Conservation (phyloP, 768 basidiomycete genomes). For the Boletus rubroflammeus region DNA sequence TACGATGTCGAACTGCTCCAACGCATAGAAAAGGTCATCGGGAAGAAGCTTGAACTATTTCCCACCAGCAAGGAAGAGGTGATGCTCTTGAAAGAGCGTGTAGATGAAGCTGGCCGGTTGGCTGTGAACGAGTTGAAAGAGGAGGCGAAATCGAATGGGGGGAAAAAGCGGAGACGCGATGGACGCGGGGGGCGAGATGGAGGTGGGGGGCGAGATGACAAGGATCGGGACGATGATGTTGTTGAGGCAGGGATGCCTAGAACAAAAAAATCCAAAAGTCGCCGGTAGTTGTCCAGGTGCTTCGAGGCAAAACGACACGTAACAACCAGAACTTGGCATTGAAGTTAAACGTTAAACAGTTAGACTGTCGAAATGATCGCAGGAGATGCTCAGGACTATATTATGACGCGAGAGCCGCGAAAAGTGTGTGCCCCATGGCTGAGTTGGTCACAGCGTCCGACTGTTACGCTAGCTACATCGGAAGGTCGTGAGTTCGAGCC, state of each 20-base stretch:
- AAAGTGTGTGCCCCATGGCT: constrained; percentile 57
- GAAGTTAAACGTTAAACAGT: too few relatives aligned
- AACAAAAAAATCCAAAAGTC: constrained; percentile 52
- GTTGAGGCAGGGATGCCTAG: constrained; percentile 86
- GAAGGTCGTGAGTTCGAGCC: constrained; percentile 71
- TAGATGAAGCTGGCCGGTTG: constrained; percentile 76
- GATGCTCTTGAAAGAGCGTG: constrained; percentile 80
- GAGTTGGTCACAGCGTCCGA: constrained; percentile 79
- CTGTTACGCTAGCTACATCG: constrained; percentile 54
- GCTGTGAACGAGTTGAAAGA: constrained; percentile 85
- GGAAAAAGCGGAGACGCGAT: constrained; percentile 48
- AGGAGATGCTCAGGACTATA: neutral
- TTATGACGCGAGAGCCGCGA: too few relatives aligned
- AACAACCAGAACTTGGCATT: neutral
- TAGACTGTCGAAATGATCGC: neutral
- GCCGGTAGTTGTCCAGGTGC: constrained; percentile 27
- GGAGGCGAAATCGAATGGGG: constrained; percentile 49
- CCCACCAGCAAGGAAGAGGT: constrained; percentile 87
- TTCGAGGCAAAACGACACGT: neutral
- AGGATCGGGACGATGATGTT: constrained; percentile 89
- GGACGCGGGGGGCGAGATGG: constrained; percentile 53
- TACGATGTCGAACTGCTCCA: constrained; percentile 97
- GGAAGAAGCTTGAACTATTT: constrained; percentile 89
- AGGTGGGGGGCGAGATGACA: constrained; percentile 61
- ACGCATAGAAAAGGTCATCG: constrained; percentile 89